These are phyloP conservation scores for Raphanus hybrid DNA, from an alignment of 441 rosid genomes.

Conservation along the genomic window DNA sequence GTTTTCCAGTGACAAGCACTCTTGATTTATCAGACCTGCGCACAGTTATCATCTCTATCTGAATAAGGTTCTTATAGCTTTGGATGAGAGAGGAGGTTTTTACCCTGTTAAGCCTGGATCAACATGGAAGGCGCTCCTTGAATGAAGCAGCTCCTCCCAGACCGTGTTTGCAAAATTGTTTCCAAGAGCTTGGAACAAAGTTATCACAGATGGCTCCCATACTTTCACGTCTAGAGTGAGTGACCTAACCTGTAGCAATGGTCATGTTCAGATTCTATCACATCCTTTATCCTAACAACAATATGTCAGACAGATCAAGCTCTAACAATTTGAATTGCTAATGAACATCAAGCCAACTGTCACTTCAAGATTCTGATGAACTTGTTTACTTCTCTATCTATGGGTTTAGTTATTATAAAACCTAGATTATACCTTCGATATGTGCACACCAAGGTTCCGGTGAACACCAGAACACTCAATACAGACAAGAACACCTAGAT, in stretches of 20 bases:
- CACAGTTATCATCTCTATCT: slow-evolving; percentile 18
- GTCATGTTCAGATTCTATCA: slow-evolving; percentile 31
- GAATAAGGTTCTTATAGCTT: slow-evolving; percentile 19
- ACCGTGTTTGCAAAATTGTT: slow-evolving; percentile 94
- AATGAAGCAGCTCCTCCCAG: slow-evolving; percentile 95
- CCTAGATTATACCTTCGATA: slow-evolving; percentile 77
- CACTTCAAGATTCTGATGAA: slow-evolving; percentile 13
- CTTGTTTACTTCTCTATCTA: not conserved
- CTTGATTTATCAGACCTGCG: slow-evolving; percentile 71
- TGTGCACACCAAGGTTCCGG: slow-evolving; percentile 98
- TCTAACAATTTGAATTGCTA: slow-evolving; percentile 23
- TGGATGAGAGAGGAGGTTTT: slow-evolving; percentile 30
- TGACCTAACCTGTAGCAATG: slow-evolving; percentile 82
- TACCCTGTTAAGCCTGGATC: slow-evolving; percentile 77
- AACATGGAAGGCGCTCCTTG: slow-evolving; percentile 79
- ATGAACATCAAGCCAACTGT: slow-evolving; percentile 20
- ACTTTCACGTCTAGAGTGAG: slow-evolving; percentile 98
- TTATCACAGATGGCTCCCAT: slow-evolving; percentile 98
- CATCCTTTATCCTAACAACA: not conserved
- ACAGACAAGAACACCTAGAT: slow-evolving; percentile 97
- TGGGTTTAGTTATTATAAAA: not conserved
- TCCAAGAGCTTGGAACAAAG: slow-evolving; percentile 96
- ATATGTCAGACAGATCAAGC: not conserved
- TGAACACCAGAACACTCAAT: slow-evolving; percentile 99
- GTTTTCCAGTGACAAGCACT: slow-evolving; percentile 66